Base-by-base conservation (phyloP, 805 yeast genomes). In the Zygosaccharomyces pseudorouxii region DNA sequence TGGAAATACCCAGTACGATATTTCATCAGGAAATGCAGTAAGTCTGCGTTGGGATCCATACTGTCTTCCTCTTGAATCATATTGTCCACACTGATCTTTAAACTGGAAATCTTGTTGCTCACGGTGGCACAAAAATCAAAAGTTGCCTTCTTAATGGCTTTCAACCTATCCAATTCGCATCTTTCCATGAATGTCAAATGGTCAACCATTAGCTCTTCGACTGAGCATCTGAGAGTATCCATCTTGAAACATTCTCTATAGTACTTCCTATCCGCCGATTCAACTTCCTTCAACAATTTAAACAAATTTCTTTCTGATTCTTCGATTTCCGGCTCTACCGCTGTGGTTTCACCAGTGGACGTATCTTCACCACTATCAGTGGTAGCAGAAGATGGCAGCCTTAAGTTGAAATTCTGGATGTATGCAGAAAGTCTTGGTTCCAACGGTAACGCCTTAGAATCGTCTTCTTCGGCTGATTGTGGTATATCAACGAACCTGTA, bases 121-220 rank as follows among this genome's bases (percentile, higher is more conserved):
- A 86, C 72, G 2, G 84, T 74, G 0, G 88, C 80, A 19, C 85
- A 70, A 56, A 85, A 86, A 62, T 87, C 95, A 45, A 80, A 73
- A 9, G 85, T 77, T 1, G 82, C 90, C 51, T 85, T 83, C 64
- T 87, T 86, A 52, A 88, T 70, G 0, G 93, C 93, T 54, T 76
- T 75, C 50, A 86, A 71, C 54, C 96, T 76, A 67, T 88, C 95
- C 30, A 78, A 65, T 67, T 88, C 96, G 69, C 93, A 87, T 57
- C 82, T 78, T 63, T 87, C 92, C 86, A 88, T 80, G 62, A 84
- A 86, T 19, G 81, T 68, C 44, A 84, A 70, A 60, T 86, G 90
- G 55, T 84, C 90, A 63, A 84, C 76, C 48, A 84, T 73, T 29
- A 77, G 62, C 59, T 85, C 92, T 64, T 89, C 96, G 41, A 86